phyloP scores from a whole-genome alignment of 1,284 basidiomycete genomes.

The Cutaneotrichosporon cavernicola region DNA sequence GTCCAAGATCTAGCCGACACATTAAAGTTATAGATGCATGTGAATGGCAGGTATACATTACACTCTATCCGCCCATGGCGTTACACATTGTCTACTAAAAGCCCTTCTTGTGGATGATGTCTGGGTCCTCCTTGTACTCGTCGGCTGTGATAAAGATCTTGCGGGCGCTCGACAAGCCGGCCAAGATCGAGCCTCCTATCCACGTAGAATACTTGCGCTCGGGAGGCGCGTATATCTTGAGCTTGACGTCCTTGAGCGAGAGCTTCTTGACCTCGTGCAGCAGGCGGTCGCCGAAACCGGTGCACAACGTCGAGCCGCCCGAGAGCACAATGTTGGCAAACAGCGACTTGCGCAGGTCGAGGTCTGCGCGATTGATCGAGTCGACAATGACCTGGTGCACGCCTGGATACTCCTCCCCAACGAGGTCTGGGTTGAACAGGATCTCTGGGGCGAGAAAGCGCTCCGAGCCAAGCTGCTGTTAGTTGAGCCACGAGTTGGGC shows the following conservation, averaged over 20 bases:
- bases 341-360: conserved; percentile 88
- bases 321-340: conserved; percentile 97
- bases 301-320: conserved; percentile 91
- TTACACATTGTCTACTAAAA: conserved; percentile 33
- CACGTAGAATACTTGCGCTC: conserved; percentile 95
- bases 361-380: conserved; percentile 57
- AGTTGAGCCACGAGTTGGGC: conserved; percentile 39
- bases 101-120: conserved; percentile 75
- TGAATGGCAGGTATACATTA: conserved; percentile 7
- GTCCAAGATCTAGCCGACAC: conserved; percentile 25
- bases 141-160: conserved; percentile 99
- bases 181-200: conserved; percentile 97
- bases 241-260: conserved; percentile 95
- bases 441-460: conserved; percentile 97
- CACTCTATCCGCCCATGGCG: conserved; percentile 3
- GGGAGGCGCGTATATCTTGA: conserved; percentile 99
- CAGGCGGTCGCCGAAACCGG: conserved; percentile 93
- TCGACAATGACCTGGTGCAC: conserved; percentile 80
- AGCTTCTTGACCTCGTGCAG: conserved; percentile 94
- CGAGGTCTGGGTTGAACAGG: conserved; percentile 94
- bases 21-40: neutral
- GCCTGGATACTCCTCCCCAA: conserved; percentile 94
- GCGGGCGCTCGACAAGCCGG: conserved; percentile 94
- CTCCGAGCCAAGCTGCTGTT: conserved; percentile 78
- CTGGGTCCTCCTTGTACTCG: conserved; percentile 98